Conservation (phyloP, 805 yeast species). For the Wickerhamomyces sydowiorum region DNA sequence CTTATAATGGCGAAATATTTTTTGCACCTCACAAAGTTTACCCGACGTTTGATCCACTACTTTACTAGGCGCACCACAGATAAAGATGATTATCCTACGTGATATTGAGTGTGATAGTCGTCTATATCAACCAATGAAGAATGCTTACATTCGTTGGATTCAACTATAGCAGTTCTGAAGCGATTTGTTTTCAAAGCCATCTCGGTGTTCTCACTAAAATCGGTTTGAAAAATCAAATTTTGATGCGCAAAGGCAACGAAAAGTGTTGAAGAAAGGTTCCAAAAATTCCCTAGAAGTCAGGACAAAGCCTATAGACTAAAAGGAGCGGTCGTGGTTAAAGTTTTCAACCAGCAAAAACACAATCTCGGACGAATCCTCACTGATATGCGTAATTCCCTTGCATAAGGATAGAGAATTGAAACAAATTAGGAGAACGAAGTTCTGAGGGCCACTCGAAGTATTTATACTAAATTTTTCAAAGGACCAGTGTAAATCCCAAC, state of each 20-base stretch:
- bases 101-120: too few relatives aligned
- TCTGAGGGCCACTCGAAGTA: not conserved
- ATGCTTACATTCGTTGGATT: too few relatives aligned
- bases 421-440: slow-evolving; percentile 3
- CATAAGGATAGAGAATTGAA: slow-evolving; percentile 79
- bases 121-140: too few relatives aligned
- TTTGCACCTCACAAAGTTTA: not conserved
- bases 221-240: slow-evolving; percentile 2
- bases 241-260: slow-evolving; percentile 2
- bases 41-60: not conserved
- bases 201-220: not conserved
- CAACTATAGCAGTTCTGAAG: too few relatives aligned
- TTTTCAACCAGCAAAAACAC: slow-evolving; percentile 99
- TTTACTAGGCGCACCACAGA: too few relatives aligned
- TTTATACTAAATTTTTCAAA: not conserved
- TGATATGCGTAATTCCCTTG: slow-evolving; percentile 99
- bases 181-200: too few relatives aligned
- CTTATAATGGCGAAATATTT: too few relatives aligned
- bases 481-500: not conserved
- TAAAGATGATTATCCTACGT: too few relatives aligned
- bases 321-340: slow-evolving; percentile 91
- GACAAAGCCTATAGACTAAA: slow-evolving; percentile 32
- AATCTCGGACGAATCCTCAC: slow-evolving; percentile 99
- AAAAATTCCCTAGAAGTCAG: slow-evolving; percentile 65
- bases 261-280: slow-evolving; percentile 35